Evolutionary conservation across 2,329 filamentous ascomycete genomes (phyloP), one percentile per base, ranked within the genome.

Genomic region (Sarocladiaceae sp.): DNA sequence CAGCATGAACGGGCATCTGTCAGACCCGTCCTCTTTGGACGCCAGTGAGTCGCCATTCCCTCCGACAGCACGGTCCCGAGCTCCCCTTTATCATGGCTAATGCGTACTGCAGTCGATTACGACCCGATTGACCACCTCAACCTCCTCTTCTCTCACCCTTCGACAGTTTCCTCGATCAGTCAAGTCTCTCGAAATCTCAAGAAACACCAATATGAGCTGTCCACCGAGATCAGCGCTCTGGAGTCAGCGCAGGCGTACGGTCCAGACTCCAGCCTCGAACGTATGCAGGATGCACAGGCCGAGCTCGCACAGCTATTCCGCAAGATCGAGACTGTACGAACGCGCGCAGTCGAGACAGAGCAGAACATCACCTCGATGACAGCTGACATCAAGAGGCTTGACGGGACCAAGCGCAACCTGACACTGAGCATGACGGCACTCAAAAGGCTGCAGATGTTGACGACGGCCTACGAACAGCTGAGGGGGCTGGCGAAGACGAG

Each of bases 341-440:
- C 84, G 55, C 82, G 91, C 43, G 93, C 93, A 29, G 79, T 94
- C 55, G 82, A 90, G 71, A 97, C 93, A 16, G 93, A 98, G 66
- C 84, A 89, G 62, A 85, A 90, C 53, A 98, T 98, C 60, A 96
- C 91, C 37, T 89, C 89, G 53, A 98, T 98, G 93, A 98, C 93
- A 49, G 89, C 93, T 47, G 93, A 98, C 59, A 98, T 98, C 63
- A 98, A 98, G 70, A 83, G 91, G 53, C 76, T 98, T 51, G 93
- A 98, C 66, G 87, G 86, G 63, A 96, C 93, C 29, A 98, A 98
- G 72, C 85, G 85, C 64, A 98, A 98, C 65, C 74, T 98, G 49
- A 96, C 93, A 9, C 75, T 95, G 44, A 96, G 89, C 52, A 98
- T 98, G 93, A 98, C 93, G 33, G 91, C 91, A 18, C 72, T 98